Evolutionary conservation across 2,329 filamentous ascomycete genomes (phyloP), one percentile per base, ranked within the genome.

Genomic region (Niveomyces coronatus): DNA sequence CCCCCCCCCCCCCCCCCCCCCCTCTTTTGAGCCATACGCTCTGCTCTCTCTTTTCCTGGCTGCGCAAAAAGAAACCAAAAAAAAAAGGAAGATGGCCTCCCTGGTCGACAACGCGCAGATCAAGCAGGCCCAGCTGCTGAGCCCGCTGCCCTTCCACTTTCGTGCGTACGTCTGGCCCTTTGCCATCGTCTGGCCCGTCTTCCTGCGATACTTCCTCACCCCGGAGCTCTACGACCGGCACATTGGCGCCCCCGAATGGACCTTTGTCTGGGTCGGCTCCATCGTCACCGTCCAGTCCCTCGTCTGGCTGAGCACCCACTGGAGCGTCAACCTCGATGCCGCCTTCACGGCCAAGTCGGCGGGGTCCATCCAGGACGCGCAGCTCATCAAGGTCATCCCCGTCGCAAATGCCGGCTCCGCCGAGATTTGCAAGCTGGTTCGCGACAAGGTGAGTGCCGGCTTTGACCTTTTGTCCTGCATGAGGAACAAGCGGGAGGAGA

Each of bases 121-220:
- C 61, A 76, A 83, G 68, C 73, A 79, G 58, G 84, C 91, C 47
- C 82, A 86, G 58, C 75, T 98, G 50, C 81, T 95, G 62, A 87
- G 86, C 53, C 87, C 89, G 45, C 75, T 94, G 47, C 79, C 87
- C 23, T 63, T 82, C 46, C 76, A 82, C 55, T 68, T 93, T 44
- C 89, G 94, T 61, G 68, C 85, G 50, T 98, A 98, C 58, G 64
- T 94, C 51, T 94, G 86, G 85, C 91, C 91, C 0, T 98, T 95
- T 55, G 68, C 81, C 43, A 79, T 95, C 49, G 68, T 88, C 53
- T 98, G 93, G 88, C 91, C 93, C 37, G 65, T 83, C 52, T 96
- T 96, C 63, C 75, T 94, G 47, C 77, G 84, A 58, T 79, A 88
- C 61, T 96, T 94, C 60, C 76, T 94, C 38, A 82, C 78, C 16